Base-by-base conservation (phyloP, 2,329 filamentous ascomycete genomes). In the Sarocladiaceae sp. region DNA sequence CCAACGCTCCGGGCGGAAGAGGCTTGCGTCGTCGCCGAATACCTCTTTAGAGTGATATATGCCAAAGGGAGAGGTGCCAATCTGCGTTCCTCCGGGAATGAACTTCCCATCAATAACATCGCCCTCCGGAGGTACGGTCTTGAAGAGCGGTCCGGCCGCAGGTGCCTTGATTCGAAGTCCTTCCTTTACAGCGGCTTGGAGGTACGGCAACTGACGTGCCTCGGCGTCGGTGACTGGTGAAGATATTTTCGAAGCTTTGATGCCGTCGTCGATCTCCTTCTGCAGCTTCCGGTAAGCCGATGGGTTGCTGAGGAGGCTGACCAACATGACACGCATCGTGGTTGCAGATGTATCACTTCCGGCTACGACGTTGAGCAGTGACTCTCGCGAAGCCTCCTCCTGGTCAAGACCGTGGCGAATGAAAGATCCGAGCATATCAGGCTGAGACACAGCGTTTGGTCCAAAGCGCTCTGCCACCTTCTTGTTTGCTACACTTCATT, bases 141-240 rank as follows among this genome's bases (percentile, higher is more conserved):
- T 65, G 10, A 61, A 52, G 59, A 67, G 63, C 24, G 64, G 55
- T 0, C 63, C 61, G 1, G 59, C 54, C 4, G 63, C 58, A 4
- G 64, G 64, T 0, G 64, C 62, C 43, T 59, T 59, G 23, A 66
- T 64, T 18, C 65, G 62, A 2, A 68, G 52, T 1, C 61, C 65
- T 49, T 79, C 73, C 23, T 70, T 66, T 51, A 80, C 72, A 26
- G 73, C 62, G 0, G 76, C 70, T 46, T 69, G 64, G 0, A 74
- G 58, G 31, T 68, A 74, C 0, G 67, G 64, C 4, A 72, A 52
- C 6, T 55, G 50, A 2, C 58, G 57, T 2, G 64, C 64, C 39
- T 65, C 52, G 6, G 53, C 51, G 69, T 72, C 76, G 2, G 67
- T 60, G 16, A 77, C 54, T 16, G 33, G 58, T 3, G 49, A 45